Conservation (phyloP, 1,284 basidiomycete genomes). For the Pascua guehoae region DNA sequence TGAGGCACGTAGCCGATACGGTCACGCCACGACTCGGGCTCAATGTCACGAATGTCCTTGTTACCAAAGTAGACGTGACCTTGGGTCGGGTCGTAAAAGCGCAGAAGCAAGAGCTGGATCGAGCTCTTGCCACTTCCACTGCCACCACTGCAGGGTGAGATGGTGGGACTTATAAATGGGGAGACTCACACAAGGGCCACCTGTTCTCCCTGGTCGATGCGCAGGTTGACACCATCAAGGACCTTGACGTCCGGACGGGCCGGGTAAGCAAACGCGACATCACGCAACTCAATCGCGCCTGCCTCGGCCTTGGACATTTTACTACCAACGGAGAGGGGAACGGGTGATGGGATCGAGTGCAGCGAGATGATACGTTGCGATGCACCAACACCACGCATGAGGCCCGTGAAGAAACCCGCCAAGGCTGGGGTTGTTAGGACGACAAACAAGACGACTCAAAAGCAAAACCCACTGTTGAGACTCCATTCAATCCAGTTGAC, state of each 20-base stretch:
- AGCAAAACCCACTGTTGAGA: slow-evolving; percentile 39
- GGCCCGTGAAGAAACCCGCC: slow-evolving; percentile 46
- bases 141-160: slow-evolving; percentile 26
- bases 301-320: slow-evolving; percentile 31
- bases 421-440: slow-evolving; percentile 27
- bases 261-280: slow-evolving; percentile 85
- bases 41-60: slow-evolving; percentile 68
- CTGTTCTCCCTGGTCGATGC: slow-evolving; percentile 52
- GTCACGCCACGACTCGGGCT: slow-evolving; percentile 70
- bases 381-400: slow-evolving; percentile 49
- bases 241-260: slow-evolving; percentile 80
- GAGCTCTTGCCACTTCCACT: slow-evolving; percentile 52
- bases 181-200: slow-evolving; percentile 44
- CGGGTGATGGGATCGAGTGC: slow-evolving; percentile 39
- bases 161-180: too few relatives aligned
- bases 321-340: slow-evolving; percentile 39
- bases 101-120: slow-evolving; percentile 73
- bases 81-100: slow-evolving; percentile 79
- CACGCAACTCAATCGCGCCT: slow-evolving; percentile 63
- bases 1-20: slow-evolving; percentile 64
- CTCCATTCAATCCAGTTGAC: slow-evolving; percentile 49
- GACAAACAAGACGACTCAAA: too few relatives aligned
- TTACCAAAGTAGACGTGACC: slow-evolving; percentile 77
- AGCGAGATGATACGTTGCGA: slow-evolving; percentile 45
- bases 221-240: slow-evolving; percentile 60